Evolutionary conservation across 192 early-diverging fungal genomes (phyloP).

Genomic region (Coemansia sp.): DNA sequence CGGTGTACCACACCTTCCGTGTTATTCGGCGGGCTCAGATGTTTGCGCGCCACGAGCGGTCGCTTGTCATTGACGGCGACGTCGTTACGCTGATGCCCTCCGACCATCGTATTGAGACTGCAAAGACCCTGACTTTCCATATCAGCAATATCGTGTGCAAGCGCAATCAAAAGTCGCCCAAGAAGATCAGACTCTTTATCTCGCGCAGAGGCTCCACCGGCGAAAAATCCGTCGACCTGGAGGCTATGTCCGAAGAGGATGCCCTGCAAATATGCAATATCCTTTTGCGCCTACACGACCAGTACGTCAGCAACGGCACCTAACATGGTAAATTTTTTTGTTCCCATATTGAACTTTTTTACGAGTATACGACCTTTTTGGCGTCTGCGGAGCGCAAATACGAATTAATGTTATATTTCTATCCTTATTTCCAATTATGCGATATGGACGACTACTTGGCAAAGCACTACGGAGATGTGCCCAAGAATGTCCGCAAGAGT

Average conservation of each 20-base stretch:
- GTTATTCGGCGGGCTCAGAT: conserved; percentile 84
- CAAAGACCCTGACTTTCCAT: conserved; percentile 77
- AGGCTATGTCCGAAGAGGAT: conserved; percentile 66
- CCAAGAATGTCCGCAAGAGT: conserved; percentile 14
- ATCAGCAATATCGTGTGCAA: conserved; percentile 69
- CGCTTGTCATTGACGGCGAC: conserved; percentile 93
- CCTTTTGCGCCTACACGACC: conserved; percentile 28
- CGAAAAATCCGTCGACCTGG: conserved; percentile 78
- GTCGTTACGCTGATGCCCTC: conserved; percentile 87
- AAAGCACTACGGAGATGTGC: conserved; percentile 40
- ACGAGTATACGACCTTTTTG: not conserved
- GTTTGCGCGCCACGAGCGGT: conserved; percentile 81
- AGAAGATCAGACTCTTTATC: conserved; percentile 68
- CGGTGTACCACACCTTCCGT: conserved; percentile 72
- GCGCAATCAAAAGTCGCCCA: conserved; percentile 65
- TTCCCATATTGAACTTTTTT: not conserved
- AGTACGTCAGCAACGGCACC: conserved; percentile 7
- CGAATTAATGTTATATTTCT: not conserved
- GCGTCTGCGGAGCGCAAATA: not conserved
- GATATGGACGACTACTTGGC: conserved; percentile 41
- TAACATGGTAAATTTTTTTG: not conserved
- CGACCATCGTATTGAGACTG: conserved; percentile 79
- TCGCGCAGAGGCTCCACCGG: conserved; percentile 57
- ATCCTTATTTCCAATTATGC: not conserved
- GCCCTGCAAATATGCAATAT: conserved; percentile 45